Percentiles rank a stretch among this genome's conserved stretches.
Conservation (phyloP, 163 green algal species). For the Chloromonas sp. region DNA sequence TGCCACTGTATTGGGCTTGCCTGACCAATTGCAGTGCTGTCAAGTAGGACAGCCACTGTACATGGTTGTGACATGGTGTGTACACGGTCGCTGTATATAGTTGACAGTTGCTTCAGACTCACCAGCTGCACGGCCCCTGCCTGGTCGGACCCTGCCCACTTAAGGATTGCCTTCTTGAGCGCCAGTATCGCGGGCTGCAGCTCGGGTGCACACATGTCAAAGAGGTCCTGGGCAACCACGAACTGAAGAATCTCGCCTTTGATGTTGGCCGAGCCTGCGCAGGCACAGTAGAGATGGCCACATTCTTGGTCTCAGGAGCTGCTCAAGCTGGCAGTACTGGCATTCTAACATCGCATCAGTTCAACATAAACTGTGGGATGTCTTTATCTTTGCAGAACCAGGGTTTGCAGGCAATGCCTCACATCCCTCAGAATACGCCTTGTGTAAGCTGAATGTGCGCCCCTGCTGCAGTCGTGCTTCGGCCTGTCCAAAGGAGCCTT, state of each 20-base stretch:
- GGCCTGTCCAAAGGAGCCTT: too few relatives aligned
- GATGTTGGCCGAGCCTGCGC: conserved; percentile 23
- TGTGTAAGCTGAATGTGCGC: too few relatives aligned
- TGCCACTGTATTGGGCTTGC: too few relatives aligned
- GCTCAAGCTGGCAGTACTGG: background rate
- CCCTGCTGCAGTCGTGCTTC: too few relatives aligned
- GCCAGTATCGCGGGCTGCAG: conserved; percentile 38
- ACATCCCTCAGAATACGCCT: too few relatives aligned
- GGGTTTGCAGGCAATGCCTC: background rate
- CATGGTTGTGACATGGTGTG: too few relatives aligned
- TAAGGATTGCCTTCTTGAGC: conserved; percentile 58
- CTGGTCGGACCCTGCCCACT: conserved; percentile 69
- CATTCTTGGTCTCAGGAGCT: background rate
- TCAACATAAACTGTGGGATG: background rate
- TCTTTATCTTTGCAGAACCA: background rate
- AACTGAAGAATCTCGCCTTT: conserved; percentile 50
- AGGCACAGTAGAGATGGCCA: background rate
- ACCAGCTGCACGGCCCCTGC: conserved; percentile 60
- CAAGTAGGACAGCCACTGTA: too few relatives aligned
- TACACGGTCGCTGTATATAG: too few relatives aligned
- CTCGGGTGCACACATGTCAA: conserved; percentile 48
- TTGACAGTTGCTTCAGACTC: background rate
- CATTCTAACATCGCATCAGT: background rate
- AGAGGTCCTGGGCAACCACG: conserved; percentile 72
- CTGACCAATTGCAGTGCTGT: too few relatives aligned